Conservation (phyloP, 345 rosid genomes). For the Psidium friedrichsthalianum region DNA sequence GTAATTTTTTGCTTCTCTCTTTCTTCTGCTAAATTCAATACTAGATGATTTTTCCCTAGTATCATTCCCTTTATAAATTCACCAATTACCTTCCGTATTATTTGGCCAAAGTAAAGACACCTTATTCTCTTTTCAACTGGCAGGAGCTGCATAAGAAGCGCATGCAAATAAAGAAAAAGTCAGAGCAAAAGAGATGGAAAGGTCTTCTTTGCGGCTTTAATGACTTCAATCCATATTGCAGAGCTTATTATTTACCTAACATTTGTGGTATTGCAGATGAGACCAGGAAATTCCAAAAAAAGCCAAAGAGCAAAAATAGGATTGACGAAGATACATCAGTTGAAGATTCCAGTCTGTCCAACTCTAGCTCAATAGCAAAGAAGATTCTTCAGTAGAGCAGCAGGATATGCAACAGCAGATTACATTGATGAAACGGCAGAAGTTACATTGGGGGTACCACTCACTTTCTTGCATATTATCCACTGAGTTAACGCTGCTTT, state of each 20-base stretch:
- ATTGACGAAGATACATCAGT: neutral
- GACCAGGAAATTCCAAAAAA: neutral
- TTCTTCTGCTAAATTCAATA: neutral
- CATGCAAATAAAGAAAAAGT: conserved; percentile 7
- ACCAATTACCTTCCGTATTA: neutral
- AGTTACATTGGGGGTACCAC: conserved; percentile 13
- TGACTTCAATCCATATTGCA: no score
- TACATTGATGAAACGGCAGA: neutral
- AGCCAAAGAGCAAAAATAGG: neutral
- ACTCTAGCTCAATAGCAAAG: neutral
- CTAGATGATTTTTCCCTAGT: neutral
- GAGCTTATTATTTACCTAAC: neutral
- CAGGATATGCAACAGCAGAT: neutral
- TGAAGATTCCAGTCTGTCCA: neutral
- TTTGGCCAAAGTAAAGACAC: neutral
- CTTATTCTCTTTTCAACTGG: neutral
- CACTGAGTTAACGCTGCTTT: neutral
- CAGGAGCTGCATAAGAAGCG: conserved; percentile 14
- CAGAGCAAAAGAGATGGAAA: neutral
- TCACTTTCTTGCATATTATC: neutral
- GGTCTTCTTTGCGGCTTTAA: neutral
- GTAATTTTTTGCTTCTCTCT: neutral
- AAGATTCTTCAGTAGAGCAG: neutral
- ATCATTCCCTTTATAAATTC: neutral
- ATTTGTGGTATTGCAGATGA: neutral